Conservation (phyloP, 768 basidiomycete species). For the Lenzites betulinus region DNA sequence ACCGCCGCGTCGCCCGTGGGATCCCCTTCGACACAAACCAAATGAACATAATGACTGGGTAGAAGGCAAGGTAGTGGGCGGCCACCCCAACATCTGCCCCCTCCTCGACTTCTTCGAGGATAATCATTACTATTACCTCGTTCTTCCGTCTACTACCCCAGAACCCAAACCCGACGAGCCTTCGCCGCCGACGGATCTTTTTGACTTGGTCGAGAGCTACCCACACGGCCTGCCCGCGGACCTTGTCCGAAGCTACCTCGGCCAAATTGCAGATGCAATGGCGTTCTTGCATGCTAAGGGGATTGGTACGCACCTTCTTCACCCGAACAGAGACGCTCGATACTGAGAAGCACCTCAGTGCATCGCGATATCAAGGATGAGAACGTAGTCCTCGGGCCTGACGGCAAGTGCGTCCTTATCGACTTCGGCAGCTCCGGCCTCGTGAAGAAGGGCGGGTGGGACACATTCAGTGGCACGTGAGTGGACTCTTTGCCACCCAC, state of each 20-base stretch:
- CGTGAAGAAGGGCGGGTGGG: conserved; percentile 83
- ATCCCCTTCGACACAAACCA: conserved; percentile 57
- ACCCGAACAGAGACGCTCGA: not conserved
- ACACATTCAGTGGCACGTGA: conserved; percentile 91
- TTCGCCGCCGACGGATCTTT: conserved; percentile 77
- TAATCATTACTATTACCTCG: conserved; percentile 92
- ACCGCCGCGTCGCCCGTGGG: conserved; percentile 81
- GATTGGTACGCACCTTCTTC: conserved; percentile 61
- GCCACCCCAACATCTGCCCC: conserved; percentile 95
- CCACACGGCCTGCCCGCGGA: conserved; percentile 81
- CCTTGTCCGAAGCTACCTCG: conserved; percentile 80
- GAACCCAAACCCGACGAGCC: conserved; percentile 54
- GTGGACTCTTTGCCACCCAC: conserved; percentile 36
- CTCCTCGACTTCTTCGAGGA: conserved; percentile 98
- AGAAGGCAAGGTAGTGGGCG: conserved; percentile 72
- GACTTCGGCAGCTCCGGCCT: conserved; percentile 95
- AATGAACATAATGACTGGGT: conserved; percentile 53
- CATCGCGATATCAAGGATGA: conserved; percentile 99
- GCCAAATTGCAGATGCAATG: conserved; percentile 92
- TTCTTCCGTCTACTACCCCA: conserved; percentile 77
- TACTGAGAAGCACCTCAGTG: conserved; percentile 46
- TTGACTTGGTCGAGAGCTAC: conserved; percentile 90
- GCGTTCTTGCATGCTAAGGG: conserved; percentile 88
- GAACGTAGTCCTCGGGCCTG: conserved; percentile 82
- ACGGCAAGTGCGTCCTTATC: conserved; percentile 87